phyloP scores from a whole-genome alignment of 345 rosid species.

The Fremontodendron californicum region DNA sequence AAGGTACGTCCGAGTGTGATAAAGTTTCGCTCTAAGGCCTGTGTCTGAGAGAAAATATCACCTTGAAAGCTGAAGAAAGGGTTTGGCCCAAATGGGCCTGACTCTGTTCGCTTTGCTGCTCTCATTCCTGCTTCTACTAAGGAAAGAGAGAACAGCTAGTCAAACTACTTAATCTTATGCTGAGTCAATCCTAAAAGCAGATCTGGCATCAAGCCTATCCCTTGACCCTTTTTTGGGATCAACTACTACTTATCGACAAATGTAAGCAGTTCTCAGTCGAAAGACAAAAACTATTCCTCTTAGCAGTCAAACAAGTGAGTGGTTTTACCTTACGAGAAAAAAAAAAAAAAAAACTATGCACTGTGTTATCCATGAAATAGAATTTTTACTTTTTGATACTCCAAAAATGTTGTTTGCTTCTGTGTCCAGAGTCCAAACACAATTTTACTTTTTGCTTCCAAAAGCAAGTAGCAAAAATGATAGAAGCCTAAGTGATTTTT shows the following conservation, averaged over 20 bases:
- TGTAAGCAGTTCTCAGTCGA: neutral
- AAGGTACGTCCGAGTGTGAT: neutral
- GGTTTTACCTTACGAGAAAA: neutral
- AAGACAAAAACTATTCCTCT: neutral
- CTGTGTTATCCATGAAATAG: neutral
- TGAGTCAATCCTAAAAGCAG: neutral
- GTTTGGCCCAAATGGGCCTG: no score
- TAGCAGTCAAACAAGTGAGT: neutral
- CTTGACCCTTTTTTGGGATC: neutral
- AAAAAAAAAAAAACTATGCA: neutral
- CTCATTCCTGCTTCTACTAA: neutral
- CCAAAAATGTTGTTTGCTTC: neutral
- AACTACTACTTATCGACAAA: neutral
- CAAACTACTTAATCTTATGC: no score
- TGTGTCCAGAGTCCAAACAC: neutral
- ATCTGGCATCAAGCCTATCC: neutral
- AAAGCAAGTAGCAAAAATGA: neutral
- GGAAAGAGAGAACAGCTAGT: neutral
- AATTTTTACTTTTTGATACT: neutral
- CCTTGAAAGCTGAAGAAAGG: no score
- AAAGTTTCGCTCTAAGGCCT: no score
- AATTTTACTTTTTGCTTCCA: neutral
- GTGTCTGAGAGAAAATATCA: no score
- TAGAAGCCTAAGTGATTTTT: neutral
- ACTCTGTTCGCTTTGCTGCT: neutral